phyloP scores from a whole-genome alignment of 2,329 filamentous ascomycete species.

The Ciborinia camelliae region DNA sequence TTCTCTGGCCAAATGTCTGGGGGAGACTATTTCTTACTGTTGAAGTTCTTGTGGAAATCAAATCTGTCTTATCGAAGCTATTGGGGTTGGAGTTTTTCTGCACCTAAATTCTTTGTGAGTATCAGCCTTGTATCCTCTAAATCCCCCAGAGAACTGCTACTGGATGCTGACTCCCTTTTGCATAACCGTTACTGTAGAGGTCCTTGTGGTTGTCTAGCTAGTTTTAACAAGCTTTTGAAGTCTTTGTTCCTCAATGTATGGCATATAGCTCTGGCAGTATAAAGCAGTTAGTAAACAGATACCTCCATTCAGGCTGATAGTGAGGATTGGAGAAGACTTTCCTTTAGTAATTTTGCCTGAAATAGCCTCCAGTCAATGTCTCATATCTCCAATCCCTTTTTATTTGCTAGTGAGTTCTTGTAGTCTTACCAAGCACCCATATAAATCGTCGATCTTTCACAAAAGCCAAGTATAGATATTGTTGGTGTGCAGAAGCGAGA shows the following conservation, averaged over 20 bases:
- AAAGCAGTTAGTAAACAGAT: neutral
- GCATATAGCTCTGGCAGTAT: neutral
- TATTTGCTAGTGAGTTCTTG: neutral
- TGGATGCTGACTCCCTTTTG: neutral
- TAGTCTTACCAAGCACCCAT: neutral
- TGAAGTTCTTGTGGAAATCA: neutral
- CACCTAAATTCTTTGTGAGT: neutral
- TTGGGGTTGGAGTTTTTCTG: too few species aligned
- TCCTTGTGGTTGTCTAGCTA: too few species aligned
- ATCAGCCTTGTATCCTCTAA: neutral
- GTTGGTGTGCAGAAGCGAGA: neutral
- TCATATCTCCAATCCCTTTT: neutral
- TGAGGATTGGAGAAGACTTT: neutral
- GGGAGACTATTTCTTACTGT: neutral
- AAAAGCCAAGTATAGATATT: neutral
- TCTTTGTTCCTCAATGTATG: too few species aligned
- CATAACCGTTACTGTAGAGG: too few species aligned
- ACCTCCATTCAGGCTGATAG: neutral
- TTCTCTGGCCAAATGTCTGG: fast-evolving
- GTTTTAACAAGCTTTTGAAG: neutral
- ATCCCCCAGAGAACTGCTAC: too few species aligned
- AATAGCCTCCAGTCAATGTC: neutral
- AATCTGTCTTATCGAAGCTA: neutral
- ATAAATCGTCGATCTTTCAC: neutral
- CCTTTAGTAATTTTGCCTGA: neutral